Evolutionary conservation across 805 yeast genomes (phyloP).

Genomic region (Wickerhamiella kazuoi): DNA sequence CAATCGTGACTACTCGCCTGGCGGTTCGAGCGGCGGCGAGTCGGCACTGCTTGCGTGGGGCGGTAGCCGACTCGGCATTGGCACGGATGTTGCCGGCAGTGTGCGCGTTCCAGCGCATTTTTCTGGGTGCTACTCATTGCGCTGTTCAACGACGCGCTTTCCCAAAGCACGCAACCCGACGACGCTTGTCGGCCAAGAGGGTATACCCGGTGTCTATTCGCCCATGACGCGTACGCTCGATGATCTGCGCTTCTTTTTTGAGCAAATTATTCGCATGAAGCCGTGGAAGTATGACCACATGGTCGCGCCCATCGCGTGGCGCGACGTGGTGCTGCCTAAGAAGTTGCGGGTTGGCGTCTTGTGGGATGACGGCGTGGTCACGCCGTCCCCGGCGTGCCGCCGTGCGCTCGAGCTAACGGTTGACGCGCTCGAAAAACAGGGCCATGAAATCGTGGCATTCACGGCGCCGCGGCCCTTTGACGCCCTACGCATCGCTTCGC

Average conservation of each 20-base stretch:
- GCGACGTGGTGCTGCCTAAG: constrained; percentile 23
- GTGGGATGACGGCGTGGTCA: constrained; percentile 31
- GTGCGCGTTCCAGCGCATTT: constrained; percentile 39
- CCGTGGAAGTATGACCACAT: constrained; percentile 40
- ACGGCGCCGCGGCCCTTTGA: constrained; percentile 34
- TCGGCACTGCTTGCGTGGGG: constrained; percentile 31
- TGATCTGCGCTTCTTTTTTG: constrained; percentile 34
- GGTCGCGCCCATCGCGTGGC: constrained; percentile 34
- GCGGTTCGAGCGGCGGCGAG: constrained; percentile 41
- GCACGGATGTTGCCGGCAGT: constrained; percentile 41
- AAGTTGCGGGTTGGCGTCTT: constrained; percentile 32
- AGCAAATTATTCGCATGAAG: constrained; percentile 28
- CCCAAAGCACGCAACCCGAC: constrained; percentile 27
- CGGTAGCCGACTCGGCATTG: constrained; percentile 35
- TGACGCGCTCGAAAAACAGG: constrained; percentile 27
- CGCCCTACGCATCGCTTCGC: constrained; percentile 40
- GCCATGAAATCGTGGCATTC: constrained; percentile 31
- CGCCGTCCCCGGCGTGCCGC: constrained; percentile 32
- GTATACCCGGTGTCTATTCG: constrained; percentile 29
- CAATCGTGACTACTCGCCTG: constrained; percentile 29
- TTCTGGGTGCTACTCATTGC: constrained; percentile 32
- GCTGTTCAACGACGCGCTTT: constrained; percentile 33
- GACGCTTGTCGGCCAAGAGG: constrained; percentile 31
- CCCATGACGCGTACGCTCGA: constrained; percentile 29
- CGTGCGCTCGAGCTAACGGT: constrained; percentile 25